Evolutionary conservation across 352 stramenopile species (phyloP), one percentile per base, ranked within the genome.

Genomic region (Phytopythium mirpurense): DNA sequence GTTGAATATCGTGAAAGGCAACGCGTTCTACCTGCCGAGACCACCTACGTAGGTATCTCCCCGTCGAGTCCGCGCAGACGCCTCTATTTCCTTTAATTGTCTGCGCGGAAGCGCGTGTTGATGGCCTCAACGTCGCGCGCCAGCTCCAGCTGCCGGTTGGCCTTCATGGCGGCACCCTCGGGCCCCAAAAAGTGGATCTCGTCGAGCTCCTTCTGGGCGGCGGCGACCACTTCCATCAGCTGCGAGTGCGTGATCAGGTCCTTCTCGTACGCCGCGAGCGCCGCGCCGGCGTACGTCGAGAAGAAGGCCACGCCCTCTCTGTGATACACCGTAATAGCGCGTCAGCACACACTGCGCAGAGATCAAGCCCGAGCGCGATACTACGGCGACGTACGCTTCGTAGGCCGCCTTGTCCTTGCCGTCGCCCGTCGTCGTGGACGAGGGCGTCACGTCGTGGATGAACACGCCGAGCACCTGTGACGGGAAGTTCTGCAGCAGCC

Each of bases 241-340:
- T 89, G 74, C 14, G 81, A 54, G 26, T 51, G 50, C 5, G 67
- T 70, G 41, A 91, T 70, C 40, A 93, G 65, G 2, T 65, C 67
- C 45, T 88, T 90, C 35, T 84, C 67, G 50, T 78, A 65, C 5
- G 74, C 77, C 11, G 62, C 58, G 18, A 87, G 56, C 5, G 72
- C 81, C 14, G 83, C 83, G 7, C 66, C 77, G 1, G 78, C 71
- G 48, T 91, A 93, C 27, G 77, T 88, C 12, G 62, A 68, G 57
- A 89, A 93, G 54, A 93, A 90, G 10, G 78, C 60, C 2, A 93
- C 70, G 10, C 83, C 83, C 65, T 86, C 67, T 1, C 83, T 90
- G 9, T 48, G 8, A 49, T 23, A 48, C 36, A 47, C 9, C 41
- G 19, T 27, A 29, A 18, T 24, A 34, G 11, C 23, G 19, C n/a